phyloP scores from a whole-genome alignment of 2,329 filamentous ascomycete genomes.

The Hymenoscyphus scutula region DNA sequence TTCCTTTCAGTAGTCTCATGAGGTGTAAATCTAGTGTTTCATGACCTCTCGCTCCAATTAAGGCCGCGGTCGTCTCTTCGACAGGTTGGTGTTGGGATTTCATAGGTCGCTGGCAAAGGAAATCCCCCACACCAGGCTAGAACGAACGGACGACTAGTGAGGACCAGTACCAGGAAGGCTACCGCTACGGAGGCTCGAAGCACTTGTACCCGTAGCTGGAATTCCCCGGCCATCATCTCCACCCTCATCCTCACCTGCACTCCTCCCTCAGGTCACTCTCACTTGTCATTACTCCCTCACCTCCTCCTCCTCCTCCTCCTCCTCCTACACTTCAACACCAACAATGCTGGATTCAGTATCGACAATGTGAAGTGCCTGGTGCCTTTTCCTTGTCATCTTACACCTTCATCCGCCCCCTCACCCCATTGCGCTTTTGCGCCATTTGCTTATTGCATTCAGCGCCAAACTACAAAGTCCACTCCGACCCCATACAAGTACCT shows the following conservation, averaged over 20 bases:
- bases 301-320: not conserved
- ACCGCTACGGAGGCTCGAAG: not conserved
- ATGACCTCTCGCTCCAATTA: not conserved
- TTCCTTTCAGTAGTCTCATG: not conserved
- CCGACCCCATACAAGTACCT: constrained; percentile 28
- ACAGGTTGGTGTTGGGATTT: not conserved
- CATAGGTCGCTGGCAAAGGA: not conserved
- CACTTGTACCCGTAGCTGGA: not conserved
- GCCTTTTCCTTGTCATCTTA: constrained; percentile 19
- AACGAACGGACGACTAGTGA: too few species aligned
- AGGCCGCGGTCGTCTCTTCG: too few species aligned
- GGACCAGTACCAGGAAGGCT: too few species aligned
- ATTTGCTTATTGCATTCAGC: constrained; percentile 27
- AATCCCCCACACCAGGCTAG: not conserved
- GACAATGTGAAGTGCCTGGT: constrained; percentile 33
- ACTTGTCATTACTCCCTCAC: too few species aligned
- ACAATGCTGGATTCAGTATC: constrained; percentile 8
- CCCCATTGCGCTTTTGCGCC: constrained; percentile 12
- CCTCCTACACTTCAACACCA: not conserved
- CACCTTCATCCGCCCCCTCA: not conserved
- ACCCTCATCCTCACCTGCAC: not conserved
- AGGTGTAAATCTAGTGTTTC: not conserved
- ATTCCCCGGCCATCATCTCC: not conserved
- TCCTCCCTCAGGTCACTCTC: too few species aligned
- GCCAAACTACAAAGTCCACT: too few species aligned